Conservation (phyloP, 208 protist genomes). For the Acanthamoeba sp. region DNA sequence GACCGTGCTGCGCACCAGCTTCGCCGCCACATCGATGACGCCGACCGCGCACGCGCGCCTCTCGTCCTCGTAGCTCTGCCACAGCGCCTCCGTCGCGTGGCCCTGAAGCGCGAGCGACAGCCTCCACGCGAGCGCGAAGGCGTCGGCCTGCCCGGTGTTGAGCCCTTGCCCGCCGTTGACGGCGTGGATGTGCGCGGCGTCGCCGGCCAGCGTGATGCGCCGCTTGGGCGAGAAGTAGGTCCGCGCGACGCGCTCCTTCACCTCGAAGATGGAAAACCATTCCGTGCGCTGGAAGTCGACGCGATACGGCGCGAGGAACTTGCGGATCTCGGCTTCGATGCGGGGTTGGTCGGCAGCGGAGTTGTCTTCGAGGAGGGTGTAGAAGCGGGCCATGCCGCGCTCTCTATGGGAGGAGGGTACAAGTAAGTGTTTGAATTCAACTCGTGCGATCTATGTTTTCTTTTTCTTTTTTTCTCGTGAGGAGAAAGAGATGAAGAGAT, state of each 20-base stretch:
- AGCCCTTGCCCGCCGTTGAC: conserved; percentile 73
- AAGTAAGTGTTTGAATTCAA: conserved; percentile 4
- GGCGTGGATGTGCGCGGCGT: conserved; percentile 61
- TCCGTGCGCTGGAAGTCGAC: conserved; percentile 38
- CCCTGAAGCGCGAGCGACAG: conserved; percentile 1
- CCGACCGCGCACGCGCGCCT: background rate
- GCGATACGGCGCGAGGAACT: conserved; percentile 44
- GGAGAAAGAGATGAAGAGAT: background rate
- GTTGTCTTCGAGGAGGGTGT: conserved; percentile 52
- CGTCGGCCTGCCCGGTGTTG: conserved; percentile 66
- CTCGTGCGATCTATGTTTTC: background rate
- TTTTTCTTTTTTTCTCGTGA: background rate
- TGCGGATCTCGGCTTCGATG: conserved; percentile 62
- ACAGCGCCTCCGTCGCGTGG: background rate
- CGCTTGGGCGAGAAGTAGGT: conserved; percentile 7
- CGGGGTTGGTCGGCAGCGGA: background rate
- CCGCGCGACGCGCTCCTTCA: conserved; percentile 66
- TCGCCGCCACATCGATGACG: background rate
- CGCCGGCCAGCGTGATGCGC: conserved; percentile 47
- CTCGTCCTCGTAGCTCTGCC: conserved; percentile 45
- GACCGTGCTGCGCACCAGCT: conserved; percentile 18
- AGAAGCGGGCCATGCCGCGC: conserved; percentile 57
- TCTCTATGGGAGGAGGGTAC: conserved; percentile 45
- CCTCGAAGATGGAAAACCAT: conserved; percentile 44
- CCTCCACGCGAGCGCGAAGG: conserved; percentile 47